Evolutionary conservation across 1,284 basidiomycete species (phyloP), one percentile per base, ranked within the genome.

Genomic region (Ceratobasidium sp.): DNA sequence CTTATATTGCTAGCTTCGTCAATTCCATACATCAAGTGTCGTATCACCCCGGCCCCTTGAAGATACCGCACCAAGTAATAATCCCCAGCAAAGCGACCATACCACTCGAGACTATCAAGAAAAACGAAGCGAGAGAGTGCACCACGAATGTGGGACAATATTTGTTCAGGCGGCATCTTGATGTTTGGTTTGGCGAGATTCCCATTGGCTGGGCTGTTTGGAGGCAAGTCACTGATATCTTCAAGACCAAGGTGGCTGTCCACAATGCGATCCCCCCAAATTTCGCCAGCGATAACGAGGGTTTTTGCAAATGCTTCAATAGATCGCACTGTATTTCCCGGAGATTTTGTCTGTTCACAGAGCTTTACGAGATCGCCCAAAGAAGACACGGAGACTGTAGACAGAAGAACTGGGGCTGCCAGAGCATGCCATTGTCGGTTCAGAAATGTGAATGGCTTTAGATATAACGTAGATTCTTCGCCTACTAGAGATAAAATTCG

Each of bases 71-170:
- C 47, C 3, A 66, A 49, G 23, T 52, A 35, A 52, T 66, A 66
- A n/a, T 66, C 63, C 11, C 63, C 63, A 1, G 47, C 63, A n/a
- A 66, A 66, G 11, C 63, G 63, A 21, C 63, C 63, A 30, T 66
- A 66, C 49, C 63, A 66, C 49, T 66, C 63, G 9, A 66, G 16
- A 11, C 63, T 35, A n/a, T 66, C 49, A 14, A 66, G 47, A 5
- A 26, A 18, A 14, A 35, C 47, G 13, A 66, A 66, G 16, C 26
- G 63, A n/a, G 63, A 23, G 28, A 66, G 26, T 38, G 47, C 63
- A 4, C 2, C 23, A 32, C 43, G 18, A 66, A 66, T 8, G 9
- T 52, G 50, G 16, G 46, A 28, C 8, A 11, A n/a, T 1, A 52
- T 23, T 23, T 32, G 32, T 7, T 52, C 32, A 28, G 47, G 35